Evolutionary conservation across 176 grass and related monocot genomes (phyloP).

Genomic region (Zoysia pacifica): DNA sequence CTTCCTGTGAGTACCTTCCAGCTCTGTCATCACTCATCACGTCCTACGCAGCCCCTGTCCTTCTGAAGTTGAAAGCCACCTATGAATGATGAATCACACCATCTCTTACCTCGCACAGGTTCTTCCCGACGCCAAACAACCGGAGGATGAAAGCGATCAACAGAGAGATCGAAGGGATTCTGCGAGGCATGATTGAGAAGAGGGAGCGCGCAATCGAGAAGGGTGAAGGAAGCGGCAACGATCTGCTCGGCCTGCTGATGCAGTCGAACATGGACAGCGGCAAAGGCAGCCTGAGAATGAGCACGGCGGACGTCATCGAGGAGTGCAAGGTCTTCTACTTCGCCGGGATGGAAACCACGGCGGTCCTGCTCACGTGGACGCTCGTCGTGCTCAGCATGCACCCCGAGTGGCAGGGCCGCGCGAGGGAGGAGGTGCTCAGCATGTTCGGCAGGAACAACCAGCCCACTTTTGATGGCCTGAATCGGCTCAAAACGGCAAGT

Average conservation of each 20-base stretch:
- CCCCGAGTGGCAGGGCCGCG: constrained; percentile 47
- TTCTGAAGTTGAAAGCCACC: too few relatives aligned
- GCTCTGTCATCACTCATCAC: too few relatives aligned
- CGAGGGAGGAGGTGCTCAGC: constrained; percentile 46
- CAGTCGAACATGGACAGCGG: constrained; percentile 18
- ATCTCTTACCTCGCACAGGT: too few relatives aligned
- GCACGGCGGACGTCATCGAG: constrained; percentile 32
- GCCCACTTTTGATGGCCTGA: constrained; percentile 35
- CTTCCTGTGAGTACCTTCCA: too few relatives aligned
- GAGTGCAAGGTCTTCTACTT: constrained; percentile 49
- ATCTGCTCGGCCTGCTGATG: too few relatives aligned
- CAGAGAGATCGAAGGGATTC: neutral
- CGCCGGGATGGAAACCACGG: constrained; percentile 45
- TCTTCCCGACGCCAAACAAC: neutral
- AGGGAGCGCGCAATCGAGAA: neutral
- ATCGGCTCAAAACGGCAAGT: constrained; percentile 43
- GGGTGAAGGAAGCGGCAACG: neutral
- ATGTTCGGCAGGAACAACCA: constrained; percentile 24
- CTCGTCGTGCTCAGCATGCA: constrained; percentile 45
- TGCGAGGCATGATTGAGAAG: constrained; percentile 36
- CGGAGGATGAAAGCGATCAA: neutral
- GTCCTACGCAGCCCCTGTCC: too few relatives aligned
- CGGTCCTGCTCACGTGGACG: constrained; percentile 38
- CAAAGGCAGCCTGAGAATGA: neutral
- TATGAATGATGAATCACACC: too few relatives aligned